Evolutionary conservation across 2,329 filamentous ascomycete species (phyloP), one percentile per base, ranked within the genome.

Genomic region (Exophiala sideris): DNA sequence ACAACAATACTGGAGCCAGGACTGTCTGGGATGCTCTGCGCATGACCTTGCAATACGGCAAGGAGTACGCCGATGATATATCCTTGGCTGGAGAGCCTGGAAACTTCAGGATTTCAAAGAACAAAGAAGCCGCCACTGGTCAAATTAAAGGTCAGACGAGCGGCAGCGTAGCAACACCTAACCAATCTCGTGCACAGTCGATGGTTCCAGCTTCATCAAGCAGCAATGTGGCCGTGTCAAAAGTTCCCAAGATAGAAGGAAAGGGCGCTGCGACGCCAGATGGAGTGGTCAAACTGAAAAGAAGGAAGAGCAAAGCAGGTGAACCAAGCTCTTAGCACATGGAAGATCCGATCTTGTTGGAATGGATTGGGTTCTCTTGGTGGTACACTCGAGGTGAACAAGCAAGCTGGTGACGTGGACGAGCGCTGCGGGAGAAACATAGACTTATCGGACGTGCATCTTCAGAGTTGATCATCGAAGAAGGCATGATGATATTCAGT

Each of bases 11-110:
- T 18, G 52, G 46, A 55, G 68, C 68, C 6, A 70, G 70, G 34
- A 73, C 66, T n/a, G 65, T 78, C 2, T 69, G 68, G 14, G 72
- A 78, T 16, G 78, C 79, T 7, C 74, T 82, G 48, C 69, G 66
- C 34, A 71, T 84, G 33, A 75, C 78, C 20, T 70, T 79, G 10
- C 70, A 70, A 6, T 84, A 80, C 63, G 79, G 76, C 11, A 76
- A 82, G 59, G 83, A 86, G 58, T 86, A 76, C 68, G 82, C 82
- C 72, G 83, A 86, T 65, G 82, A 85, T 62, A 83, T 79, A 56
- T 82, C 83, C 0, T 69, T 86, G 11, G 72, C 79, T 6, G 83
- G 83, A 45, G 83, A 86, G 64, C 83, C 84, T 0, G 83, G 83
- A 29, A 77, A 76, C 3, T 85, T 86, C 61, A 79, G 82, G 50